Conservation (phyloP, 2,329 filamentous ascomycete species). For the Talaromyces pinophilus region DNA sequence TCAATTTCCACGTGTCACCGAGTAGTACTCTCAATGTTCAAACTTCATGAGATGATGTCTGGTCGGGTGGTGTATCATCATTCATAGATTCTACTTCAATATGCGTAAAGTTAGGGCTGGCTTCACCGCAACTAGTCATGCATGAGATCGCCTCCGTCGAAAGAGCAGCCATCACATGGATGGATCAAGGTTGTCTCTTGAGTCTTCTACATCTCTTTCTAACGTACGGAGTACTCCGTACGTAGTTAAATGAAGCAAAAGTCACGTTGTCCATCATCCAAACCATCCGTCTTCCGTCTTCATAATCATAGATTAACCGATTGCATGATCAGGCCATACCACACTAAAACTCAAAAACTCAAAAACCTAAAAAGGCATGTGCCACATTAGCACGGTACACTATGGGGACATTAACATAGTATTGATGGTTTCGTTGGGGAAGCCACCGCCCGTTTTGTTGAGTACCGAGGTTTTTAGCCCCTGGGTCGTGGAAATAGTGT, state of each 20-base stretch:
- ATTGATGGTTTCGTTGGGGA: conserved; percentile 15
- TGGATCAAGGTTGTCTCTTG: background rate
- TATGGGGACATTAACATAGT: background rate
- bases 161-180: background rate
- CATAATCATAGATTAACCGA: background rate
- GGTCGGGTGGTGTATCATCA: background rate
- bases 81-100: too few relatives aligned
- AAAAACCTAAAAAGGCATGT: background rate
- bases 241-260: background rate
- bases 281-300: too few relatives aligned
- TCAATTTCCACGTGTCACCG: background rate
- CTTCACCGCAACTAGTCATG: background rate
- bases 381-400: background rate
- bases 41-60: background rate
- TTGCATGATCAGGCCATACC: conserved; percentile 2
- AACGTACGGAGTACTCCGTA: background rate
- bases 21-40: background rate
- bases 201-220: background rate
- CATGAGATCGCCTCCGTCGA: background rate
- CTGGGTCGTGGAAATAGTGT: conserved; percentile 10
- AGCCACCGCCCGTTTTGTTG: conserved; percentile 17
- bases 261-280: background rate
- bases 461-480: conserved; percentile 10
- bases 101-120: background rate
- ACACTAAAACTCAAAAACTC: background rate